These are phyloP conservation scores for Mycena albidolilacea DNA, from an alignment of 768 basidiomycete genomes.

Conservation along the genomic window DNA sequence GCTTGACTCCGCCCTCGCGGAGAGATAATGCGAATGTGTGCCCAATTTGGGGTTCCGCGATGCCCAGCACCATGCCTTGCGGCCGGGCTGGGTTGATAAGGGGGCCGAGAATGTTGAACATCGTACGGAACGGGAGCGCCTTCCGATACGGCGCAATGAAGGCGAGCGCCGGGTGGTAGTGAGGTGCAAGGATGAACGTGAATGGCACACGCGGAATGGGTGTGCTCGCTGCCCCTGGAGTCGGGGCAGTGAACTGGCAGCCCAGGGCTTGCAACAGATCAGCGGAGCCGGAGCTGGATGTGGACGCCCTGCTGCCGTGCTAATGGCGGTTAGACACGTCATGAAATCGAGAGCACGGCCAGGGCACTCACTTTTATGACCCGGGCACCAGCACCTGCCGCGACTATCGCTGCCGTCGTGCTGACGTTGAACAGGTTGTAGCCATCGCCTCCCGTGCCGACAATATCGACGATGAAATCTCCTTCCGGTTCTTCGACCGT, in stretches of 20 bases:
- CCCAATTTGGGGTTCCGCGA: constrained; percentile 88
- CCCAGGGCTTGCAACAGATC: constrained; percentile 91
- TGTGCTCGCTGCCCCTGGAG: constrained; percentile 64
- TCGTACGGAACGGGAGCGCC: constrained; percentile 91
- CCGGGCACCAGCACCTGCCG: constrained; percentile 93
- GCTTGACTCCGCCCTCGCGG: constrained; percentile 78
- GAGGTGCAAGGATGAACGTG: constrained; percentile 93
- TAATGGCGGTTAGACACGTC: constrained; percentile 50
- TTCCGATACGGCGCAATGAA: constrained; percentile 88
- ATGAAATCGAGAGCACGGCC: constrained; percentile 21
- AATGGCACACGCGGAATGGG: constrained; percentile 82
- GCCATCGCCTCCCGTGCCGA: constrained; percentile 96
- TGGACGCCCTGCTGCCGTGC: constrained; percentile 94
- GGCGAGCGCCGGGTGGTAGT: constrained; percentile 92
- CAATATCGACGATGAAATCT: constrained; percentile 89
- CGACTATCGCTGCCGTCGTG: constrained; percentile 93
- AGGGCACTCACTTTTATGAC: constrained; percentile 84
- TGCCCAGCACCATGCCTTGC: constrained; percentile 91
- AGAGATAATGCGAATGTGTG: constrained; percentile 85
- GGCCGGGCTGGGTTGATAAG: constrained; percentile 94
- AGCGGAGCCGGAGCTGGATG: constrained; percentile 94
- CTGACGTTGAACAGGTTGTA: constrained; percentile 98
- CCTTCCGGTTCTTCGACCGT: constrained; percentile 68
- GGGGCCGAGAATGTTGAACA: constrained; percentile 97
- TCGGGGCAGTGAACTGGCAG: constrained; percentile 80